A percentile compares a stretch with the other conserved stretches of the same genome.
Conservation (phyloP, 106 monocot genomes). For the Dendrobium huoshanense region DNA sequence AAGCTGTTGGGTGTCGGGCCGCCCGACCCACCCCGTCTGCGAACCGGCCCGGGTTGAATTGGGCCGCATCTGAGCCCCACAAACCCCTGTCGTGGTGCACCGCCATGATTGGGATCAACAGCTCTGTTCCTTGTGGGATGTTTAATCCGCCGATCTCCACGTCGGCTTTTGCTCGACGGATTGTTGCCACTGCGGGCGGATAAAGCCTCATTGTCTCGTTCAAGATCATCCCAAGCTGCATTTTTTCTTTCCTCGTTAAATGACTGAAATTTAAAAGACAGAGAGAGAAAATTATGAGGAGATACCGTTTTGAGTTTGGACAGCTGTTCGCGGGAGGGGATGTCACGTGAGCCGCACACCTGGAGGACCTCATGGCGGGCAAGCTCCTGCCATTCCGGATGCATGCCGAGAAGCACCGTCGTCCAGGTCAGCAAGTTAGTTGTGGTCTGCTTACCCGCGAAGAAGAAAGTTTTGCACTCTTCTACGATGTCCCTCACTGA, state of each 20-base stretch:
- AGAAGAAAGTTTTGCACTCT: constrained; percentile 94
- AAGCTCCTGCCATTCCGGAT: constrained; percentile 71
- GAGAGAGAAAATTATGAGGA: neutral
- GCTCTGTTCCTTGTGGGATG: constrained; percentile 53
- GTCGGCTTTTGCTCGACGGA: constrained; percentile 46
- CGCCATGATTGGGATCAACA: constrained; percentile 61
- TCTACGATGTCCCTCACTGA: constrained; percentile 57
- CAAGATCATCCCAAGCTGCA: constrained; percentile 64
- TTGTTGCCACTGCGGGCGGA: constrained; percentile 67
- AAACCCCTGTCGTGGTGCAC: constrained; percentile 54
- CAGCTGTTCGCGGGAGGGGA: constrained; percentile 59
- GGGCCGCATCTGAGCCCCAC: constrained; percentile 54
- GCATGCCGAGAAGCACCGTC: constrained; percentile 70
- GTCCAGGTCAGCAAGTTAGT: constrained; percentile 77
- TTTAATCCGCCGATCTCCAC: constrained; percentile 30
- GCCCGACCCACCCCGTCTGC: constrained; percentile 36
- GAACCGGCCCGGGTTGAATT: constrained; percentile 56
- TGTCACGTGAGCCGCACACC: constrained; percentile 52
- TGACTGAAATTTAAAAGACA: too few species aligned
- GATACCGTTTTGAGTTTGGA: constrained; percentile 70
- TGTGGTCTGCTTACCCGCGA: constrained; percentile 85
- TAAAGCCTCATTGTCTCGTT: constrained; percentile 66
- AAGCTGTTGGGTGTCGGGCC: constrained; percentile 36
- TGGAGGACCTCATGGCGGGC: constrained; percentile 63
- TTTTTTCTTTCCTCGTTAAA: too few species aligned